Evolutionary conservation across 2,329 filamentous ascomycete species (phyloP).

Genomic region (Fusarium albosuccineum): DNA sequence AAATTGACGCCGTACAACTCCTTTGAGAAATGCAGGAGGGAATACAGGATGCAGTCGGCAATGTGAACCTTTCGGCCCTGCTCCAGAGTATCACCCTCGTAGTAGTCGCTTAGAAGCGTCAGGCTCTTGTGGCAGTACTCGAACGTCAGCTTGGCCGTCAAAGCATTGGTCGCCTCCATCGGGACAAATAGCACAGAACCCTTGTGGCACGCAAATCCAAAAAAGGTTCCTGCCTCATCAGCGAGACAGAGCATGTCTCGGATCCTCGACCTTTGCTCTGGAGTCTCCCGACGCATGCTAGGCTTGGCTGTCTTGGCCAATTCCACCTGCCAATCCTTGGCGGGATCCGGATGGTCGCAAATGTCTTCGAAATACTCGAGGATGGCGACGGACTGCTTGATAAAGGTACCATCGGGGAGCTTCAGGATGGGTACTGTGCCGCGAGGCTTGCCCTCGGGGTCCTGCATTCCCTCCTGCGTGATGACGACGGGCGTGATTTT

Average conservation of each 20-base stretch:
- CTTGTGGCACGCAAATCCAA: slow-evolving; percentile 36
- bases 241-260: slow-evolving; percentile 30
- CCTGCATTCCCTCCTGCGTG: not conserved
- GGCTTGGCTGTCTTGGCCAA: not conserved
- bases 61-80: not conserved
- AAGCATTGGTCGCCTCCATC: slow-evolving; percentile 9
- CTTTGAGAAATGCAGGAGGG: slow-evolving; percentile 30
- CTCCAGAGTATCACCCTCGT: slow-evolving; percentile 1
- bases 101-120: slow-evolving; percentile 23
- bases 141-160: slow-evolving; percentile 8
- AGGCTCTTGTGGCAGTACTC: slow-evolving; percentile 25
- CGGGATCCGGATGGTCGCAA: slow-evolving; percentile 16
- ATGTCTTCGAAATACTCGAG: slow-evolving; percentile 37
- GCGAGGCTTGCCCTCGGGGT: slow-evolving; percentile 25
- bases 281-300: slow-evolving; percentile 12
- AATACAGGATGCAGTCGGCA: slow-evolving; percentile 37
- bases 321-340: slow-evolving; percentile 22
- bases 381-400: slow-evolving; percentile 37
- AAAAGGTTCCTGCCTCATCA: slow-evolving; percentile 25
- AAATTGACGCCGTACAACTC: slow-evolving; percentile 26
- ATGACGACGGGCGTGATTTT: slow-evolving; percentile 14
- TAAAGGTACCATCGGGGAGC: slow-evolving; percentile 32
- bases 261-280: slow-evolving; percentile 22
- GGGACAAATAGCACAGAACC: slow-evolving; percentile 13
- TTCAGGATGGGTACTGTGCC: slow-evolving; percentile 26